Evolutionary conservation across 1,139 yeast genomes (phyloP).

Genomic region (Meyerozyma sp.): DNA sequence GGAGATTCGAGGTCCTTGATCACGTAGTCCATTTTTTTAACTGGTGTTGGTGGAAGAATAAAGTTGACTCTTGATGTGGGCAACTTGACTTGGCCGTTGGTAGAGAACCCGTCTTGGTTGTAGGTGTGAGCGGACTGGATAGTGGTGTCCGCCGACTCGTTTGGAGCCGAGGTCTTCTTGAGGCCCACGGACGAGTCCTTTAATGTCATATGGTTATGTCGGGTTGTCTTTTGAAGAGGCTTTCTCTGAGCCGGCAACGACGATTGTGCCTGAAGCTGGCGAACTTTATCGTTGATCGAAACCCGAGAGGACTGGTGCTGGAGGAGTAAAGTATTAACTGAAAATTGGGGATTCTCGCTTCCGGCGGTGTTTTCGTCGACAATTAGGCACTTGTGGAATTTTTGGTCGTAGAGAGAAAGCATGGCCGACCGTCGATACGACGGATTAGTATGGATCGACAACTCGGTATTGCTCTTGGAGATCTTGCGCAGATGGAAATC

Average conservation of each 20-base stretch:
- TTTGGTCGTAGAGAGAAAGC: slow-evolving; percentile 46
- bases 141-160: not conserved
- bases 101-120: slow-evolving; percentile 34
- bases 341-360: slow-evolving; percentile 34
- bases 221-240: slow-evolving; percentile 6
- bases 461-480: slow-evolving; percentile 32
- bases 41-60: slow-evolving; percentile 64
- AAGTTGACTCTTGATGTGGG: slow-evolving; percentile 42
- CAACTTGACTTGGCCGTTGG: slow-evolving; percentile 44
- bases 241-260: slow-evolving; percentile 1
- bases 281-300: slow-evolving; percentile 29
- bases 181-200: slow-evolving; percentile 40
- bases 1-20: slow-evolving; percentile 11
- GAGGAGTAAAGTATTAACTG: slow-evolving; percentile 33
- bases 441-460: slow-evolving; percentile 44
- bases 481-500: slow-evolving; percentile 14
- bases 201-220: slow-evolving; percentile 36
- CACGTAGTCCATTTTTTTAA: slow-evolving; percentile 50
- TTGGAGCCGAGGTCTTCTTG: slow-evolving; percentile 21
- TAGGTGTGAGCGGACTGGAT: not conserved
- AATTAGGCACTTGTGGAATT: slow-evolving; percentile 33
- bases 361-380: slow-evolving; percentile 19
- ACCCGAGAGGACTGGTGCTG: slow-evolving; percentile 39
- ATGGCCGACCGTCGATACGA: slow-evolving; percentile 52
- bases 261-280: slow-evolving; percentile 13